Evolutionary conservation across 306 rosid species (phyloP), one percentile per base, ranked within the genome.

Genomic region (Cucurbita moschata): DNA sequence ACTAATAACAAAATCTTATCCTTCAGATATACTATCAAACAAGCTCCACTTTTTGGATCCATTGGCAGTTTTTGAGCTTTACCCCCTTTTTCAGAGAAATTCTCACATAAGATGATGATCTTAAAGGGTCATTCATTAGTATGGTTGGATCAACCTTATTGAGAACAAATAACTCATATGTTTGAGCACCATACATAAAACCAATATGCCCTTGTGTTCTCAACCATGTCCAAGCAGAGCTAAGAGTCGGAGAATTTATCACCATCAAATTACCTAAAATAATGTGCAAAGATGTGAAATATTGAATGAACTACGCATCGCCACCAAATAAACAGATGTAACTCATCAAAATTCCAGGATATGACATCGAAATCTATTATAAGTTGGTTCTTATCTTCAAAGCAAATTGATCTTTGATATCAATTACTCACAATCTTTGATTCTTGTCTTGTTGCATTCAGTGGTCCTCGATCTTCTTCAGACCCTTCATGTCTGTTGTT

Each of bases 401-500:
- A 19, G 72, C 3, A 67, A 6, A 44, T 46, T 67, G 72, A 67
- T 21, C 51, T 67, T 46, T 67, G 53, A 43, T 65, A 40, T 67
- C 51, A 13, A 65, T 65, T 44, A 65, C 71, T 18, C 71, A 10
- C 37, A 40, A 65, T 42, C 35, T 18, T 42, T 12, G 35, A 18
- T 44, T 65, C n/a, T n/a, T 18, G 13, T 65, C 71, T 9, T 49
- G 12, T 43, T 21, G 13, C 16, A 10, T 6, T 78, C 62, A 77
- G 79, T 85, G 87, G 69, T 91, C 99, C 78, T 94, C 97, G 52
- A 94, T 84, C 88, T 94, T 94, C 95, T 94, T 94, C 89, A 94
- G 85, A 54, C 95, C 91, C 90, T 94, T 94, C 99, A 94, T 94
- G 85, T 94, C 97, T 0, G 96, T 94, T 37, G 99, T 94, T 82